Evolutionary conservation across 1,139 yeast genomes (phyloP), one percentile per base, ranked within the genome.

Genomic region (Pneumocystis jirovecii): DNA sequence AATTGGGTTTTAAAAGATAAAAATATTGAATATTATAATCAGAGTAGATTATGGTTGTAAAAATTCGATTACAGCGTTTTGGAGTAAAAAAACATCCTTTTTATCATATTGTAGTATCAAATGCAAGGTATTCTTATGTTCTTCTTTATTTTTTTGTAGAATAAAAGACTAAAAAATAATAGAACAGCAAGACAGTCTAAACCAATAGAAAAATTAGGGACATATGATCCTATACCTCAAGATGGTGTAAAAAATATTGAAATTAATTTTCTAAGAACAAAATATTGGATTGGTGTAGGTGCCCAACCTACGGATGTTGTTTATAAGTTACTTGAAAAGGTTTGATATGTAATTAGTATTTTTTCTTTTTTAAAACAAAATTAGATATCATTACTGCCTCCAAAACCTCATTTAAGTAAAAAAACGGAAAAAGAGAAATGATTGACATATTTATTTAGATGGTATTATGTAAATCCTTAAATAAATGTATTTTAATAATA

Each of bases 271-370:
- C 85, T 85, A 70, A 83, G 97, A 70, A 84, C 96, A n/a, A 89
- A 89, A 75, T 95, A 93, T 77, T 93, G 99, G 99, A 78, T 93
- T 61, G 96, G 97, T 73, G 96, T 89, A 19, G 99, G 99, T n/a
- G 98, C 97, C 1, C 96, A 88, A 74, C 96, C 96, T 3, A 85
- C 95, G 44, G 91, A 87, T 61, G 80, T 95, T 4, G 96, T 91
- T 15, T 82, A 85, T 4, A 84, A 84, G 71, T 77, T 93, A 68
- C 83, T 93, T 74, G 86, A 85, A 73, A 89, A 88, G 75, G 89
- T 60, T 60, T 60, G 31, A 60, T 39, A 6, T 10, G 21, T 39
- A 42, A 12, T 21, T 39, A 42, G 17, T 21, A 19, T 19, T 19
- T 10, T 21, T 50, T 15, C 12, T 50, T 50, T 50, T 50, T 50